phyloP scores from a whole-genome alignment of 768 basidiomycete species.

The Boletus rubropictus region DNA sequence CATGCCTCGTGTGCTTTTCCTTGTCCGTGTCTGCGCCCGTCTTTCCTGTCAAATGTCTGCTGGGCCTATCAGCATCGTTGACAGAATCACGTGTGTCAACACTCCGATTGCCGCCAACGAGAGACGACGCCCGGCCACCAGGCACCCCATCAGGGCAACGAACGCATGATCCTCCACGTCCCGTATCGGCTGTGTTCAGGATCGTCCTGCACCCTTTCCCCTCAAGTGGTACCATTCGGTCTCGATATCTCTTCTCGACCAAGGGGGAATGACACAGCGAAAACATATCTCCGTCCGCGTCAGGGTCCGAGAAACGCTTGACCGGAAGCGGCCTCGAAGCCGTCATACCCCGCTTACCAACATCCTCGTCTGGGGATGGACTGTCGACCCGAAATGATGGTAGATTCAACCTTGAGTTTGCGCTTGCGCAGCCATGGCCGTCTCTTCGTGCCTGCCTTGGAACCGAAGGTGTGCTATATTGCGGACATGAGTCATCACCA shows the following conservation, averaged over 20 bases:
- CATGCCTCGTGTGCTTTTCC: conserved; percentile 1
- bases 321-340: conserved; percentile 4
- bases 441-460: conserved; percentile 8
- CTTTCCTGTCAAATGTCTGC: background rate
- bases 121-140: background rate
- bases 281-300: background rate
- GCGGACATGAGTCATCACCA: conserved; percentile 6
- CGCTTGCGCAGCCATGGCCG: background rate
- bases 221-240: background rate
- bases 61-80: background rate
- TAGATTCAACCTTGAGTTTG: conserved; percentile 16
- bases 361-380: conserved; percentile 11
- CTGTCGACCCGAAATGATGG: conserved; percentile 15
- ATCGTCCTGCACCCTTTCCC: background rate
- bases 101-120: background rate
- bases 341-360: background rate
- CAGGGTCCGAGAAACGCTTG: background rate
- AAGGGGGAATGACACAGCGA: background rate
- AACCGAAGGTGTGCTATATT: conserved; percentile 5
- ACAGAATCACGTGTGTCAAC: background rate
- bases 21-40: background rate
- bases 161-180: background rate
- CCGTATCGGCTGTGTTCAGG: background rate
- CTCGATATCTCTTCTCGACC: background rate
- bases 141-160: background rate